These are phyloP conservation scores for Hortaea sp. DNA, from an alignment of 2,329 filamentous ascomycete genomes.

Conservation along the genomic window DNA sequence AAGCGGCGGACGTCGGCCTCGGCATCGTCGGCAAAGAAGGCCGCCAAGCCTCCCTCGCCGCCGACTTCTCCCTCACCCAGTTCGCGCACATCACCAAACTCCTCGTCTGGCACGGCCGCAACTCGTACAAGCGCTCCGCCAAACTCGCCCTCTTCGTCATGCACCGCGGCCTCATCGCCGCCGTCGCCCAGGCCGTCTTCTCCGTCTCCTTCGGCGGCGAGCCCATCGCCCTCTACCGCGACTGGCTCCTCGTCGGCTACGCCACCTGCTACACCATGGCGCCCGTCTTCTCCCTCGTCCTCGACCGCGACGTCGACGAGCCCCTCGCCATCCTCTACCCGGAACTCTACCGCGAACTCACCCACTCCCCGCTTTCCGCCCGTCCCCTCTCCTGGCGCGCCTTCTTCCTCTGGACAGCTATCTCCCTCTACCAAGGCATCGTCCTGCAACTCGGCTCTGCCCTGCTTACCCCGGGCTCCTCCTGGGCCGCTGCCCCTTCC, in stretches of 20 bases:
- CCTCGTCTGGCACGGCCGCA: conserved; percentile 96
- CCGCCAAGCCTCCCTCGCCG: conserved; percentile 83
- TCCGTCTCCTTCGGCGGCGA: conserved; percentile 88
- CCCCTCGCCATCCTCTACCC: conserved; percentile 89
- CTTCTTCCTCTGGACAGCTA: conserved; percentile 93
- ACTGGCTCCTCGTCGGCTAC: conserved; percentile 95
- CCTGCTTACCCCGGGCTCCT: conserved; percentile 61
- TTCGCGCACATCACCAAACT: conserved; percentile 93
- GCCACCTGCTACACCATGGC: conserved; percentile 91
- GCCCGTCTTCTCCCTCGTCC: conserved; percentile 84
- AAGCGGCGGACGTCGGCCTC: conserved; percentile 93
- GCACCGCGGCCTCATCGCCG: conserved; percentile 89
- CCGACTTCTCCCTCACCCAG: conserved; percentile 92
- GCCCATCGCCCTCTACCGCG: conserved; percentile 86
- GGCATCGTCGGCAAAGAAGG: conserved; percentile 98
- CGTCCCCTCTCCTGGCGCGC: conserved; percentile 81
- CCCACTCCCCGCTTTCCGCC: conserved; percentile 45
- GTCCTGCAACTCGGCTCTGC: conserved; percentile 94
- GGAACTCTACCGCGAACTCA: conserved; percentile 96
- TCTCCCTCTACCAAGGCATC: conserved; percentile 88
- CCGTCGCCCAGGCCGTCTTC: conserved; percentile 94
- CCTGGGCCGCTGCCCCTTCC: conserved; percentile 7
- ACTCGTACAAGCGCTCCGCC: conserved; percentile 90
- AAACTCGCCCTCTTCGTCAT: conserved; percentile 98
- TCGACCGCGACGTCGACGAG: conserved; percentile 93